Conservation (phyloP, 2,329 filamentous ascomycete genomes). For the Eurotiales sp. region DNA sequence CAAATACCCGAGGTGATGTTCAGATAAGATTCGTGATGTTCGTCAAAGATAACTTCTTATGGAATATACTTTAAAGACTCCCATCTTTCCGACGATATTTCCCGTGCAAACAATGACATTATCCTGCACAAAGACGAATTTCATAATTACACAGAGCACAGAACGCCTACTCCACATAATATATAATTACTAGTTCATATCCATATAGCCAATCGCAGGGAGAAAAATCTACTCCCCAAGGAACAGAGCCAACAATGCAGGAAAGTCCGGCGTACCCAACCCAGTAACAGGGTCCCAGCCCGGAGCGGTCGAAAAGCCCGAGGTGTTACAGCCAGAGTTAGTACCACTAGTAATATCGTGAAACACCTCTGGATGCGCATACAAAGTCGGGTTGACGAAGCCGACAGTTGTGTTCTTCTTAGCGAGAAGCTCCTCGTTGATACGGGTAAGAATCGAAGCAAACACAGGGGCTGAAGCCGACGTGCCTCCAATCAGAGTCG, state of each 20-base stretch:
- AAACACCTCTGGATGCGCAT: constrained; percentile 36
- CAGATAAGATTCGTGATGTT: too few species aligned
- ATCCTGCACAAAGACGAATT: too few species aligned
- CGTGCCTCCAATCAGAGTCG: constrained; percentile 26
- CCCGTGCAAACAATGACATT: too few species aligned
- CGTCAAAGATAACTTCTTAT: too few species aligned
- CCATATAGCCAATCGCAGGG: too few species aligned
- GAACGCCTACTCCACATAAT: too few species aligned
- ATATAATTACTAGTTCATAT: too few species aligned
- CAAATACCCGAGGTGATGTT: too few species aligned
- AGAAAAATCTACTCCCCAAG: constrained; percentile 19
- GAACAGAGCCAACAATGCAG: constrained; percentile 30
- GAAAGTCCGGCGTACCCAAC: constrained; percentile 31
- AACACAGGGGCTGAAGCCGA: constrained; percentile 55
- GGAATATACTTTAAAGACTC: too few species aligned
- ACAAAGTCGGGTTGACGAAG: constrained; percentile 61
- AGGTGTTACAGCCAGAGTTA: constrained; percentile 28
- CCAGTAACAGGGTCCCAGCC: constrained; percentile 32
- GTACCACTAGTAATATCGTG: constrained; percentile 29
- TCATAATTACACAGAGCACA: too few species aligned
- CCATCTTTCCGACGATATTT: too few species aligned
- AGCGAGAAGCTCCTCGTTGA: constrained; percentile 59
- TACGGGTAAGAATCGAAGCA: constrained; percentile 55
- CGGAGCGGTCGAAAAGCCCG: constrained; percentile 24
- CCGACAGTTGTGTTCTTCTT: constrained; percentile 50